Percentiles rank a stretch among this genome's conserved stretches.
phyloP scores from a whole-genome alignment of 192 early-diverging fungal genomes.

The Backusella tarrabulga region DNA sequence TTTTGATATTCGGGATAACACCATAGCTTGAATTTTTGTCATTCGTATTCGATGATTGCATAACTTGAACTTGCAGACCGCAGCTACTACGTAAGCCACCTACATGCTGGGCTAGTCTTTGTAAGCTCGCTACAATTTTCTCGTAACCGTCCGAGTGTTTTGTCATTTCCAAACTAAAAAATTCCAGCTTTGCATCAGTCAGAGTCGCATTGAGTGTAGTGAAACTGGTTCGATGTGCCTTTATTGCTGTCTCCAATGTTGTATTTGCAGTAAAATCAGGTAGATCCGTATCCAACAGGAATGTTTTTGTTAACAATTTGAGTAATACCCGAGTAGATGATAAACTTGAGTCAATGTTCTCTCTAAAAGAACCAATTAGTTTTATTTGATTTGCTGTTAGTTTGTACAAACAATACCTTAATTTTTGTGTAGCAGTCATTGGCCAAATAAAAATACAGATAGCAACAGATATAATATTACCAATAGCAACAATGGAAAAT shows the following conservation, averaged over 20 bases:
- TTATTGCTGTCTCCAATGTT: constrained; percentile 55
- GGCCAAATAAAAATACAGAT: constrained; percentile 48
- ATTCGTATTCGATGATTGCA: constrained; percentile 22
- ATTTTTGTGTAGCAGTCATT: constrained; percentile 44
- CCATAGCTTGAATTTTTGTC: not conserved
- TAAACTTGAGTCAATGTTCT: constrained; percentile 45
- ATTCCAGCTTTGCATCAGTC: constrained; percentile 52
- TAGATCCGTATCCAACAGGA: constrained; percentile 51
- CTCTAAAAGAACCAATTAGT: constrained; percentile 17
- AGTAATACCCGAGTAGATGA: constrained; percentile 55
- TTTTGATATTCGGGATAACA: not conserved
- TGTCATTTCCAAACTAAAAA: constrained; percentile 46
- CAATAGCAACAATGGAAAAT: constrained; percentile 39
- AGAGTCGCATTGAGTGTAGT: constrained; percentile 52
- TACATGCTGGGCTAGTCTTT: constrained; percentile 64
- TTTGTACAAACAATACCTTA: constrained; percentile 32
- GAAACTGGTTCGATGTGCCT: constrained; percentile 55
- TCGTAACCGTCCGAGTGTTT: constrained; percentile 41
- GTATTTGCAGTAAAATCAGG: constrained; percentile 47
- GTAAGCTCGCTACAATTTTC: constrained; percentile 52
- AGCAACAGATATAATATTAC: constrained; percentile 36
- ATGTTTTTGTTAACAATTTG: constrained; percentile 61
- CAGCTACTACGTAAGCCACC: constrained; percentile 66
- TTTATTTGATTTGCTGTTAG: not conserved
- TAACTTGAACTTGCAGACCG: constrained; percentile 58